Base-by-base conservation (phyloP, 805 yeast species). In the Teunomyces atbi region DNA sequence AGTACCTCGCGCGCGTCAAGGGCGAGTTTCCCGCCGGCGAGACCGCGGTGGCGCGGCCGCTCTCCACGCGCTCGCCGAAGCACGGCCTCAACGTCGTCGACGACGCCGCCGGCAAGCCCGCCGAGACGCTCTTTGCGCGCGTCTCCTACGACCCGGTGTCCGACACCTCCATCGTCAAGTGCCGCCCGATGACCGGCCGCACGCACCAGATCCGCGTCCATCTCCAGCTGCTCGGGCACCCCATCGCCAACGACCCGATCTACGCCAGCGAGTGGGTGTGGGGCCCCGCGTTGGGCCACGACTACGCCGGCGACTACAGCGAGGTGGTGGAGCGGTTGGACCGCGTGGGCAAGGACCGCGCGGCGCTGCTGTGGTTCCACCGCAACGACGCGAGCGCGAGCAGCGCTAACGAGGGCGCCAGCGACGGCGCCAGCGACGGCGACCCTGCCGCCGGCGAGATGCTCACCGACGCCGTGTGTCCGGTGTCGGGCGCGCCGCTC, bases 161-260 rank as follows among this genome's bases (percentile, higher is more conserved):
- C 1, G 59, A 74, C 35, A 74, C 82, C 6, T 81, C 89, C 45
- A 74, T 94, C 21, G 96, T 94, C 3, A 74, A 81, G 49, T 92
- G 98, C 65, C 77, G 73, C 53, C 99, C 99, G 1, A 68, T 78
- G 13, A 92, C 99, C 0, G 99, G 99, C 0, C 75, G 99, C 59
- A 89, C 97, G 0, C 99, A 92, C 64, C 99, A 92, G 62, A 90
- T 94, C 42, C 73, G 99, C 49, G 96, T 94, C 1, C 99, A 94
- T 68, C 67, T 94, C 46, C 97, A 91, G 65, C 85, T 75, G 53
- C 56, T 94, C n/a, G 97, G 97, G 0, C 78, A 73, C 47, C 75
- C 76, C 1, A 69, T 72, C 29, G 77, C 77, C 37, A 72, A 72
- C 52, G 77, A 72, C 52, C 97, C 97, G 0, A 74, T 91, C 1